Evolutionary conservation across 2,329 filamentous ascomycete genomes (phyloP).

Genomic region (Canariomyces notabilis): DNA sequence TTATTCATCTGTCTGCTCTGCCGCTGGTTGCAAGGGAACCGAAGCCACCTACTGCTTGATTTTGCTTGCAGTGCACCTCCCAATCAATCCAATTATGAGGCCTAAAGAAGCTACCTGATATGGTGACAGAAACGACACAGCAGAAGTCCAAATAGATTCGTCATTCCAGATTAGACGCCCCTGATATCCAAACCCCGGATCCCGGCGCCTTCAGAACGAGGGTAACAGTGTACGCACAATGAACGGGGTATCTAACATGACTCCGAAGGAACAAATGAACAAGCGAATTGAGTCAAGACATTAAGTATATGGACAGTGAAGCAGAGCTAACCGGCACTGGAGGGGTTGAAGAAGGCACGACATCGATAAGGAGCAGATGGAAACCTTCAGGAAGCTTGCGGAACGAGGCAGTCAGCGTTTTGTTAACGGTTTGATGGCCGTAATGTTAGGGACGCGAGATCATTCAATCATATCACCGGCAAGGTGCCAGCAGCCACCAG

Average conservation of each 20-base stretch:
- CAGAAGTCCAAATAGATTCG: background rate
- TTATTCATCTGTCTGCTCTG: conserved; percentile 2
- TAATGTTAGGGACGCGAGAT: no score
- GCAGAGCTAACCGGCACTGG: background rate
- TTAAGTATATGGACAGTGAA: no score
- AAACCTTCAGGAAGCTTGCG: no score
- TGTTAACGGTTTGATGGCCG: no score
- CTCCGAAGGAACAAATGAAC: background rate
- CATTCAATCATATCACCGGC: no score
- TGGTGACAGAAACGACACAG: background rate
- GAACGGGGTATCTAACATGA: conserved; percentile 14
- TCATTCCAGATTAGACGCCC: background rate
- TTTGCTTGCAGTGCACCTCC: background rate
- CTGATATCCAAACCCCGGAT: background rate
- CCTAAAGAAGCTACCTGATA: background rate
- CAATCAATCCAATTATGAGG: background rate
- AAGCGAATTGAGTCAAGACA: no score
- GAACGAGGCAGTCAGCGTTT: no score
- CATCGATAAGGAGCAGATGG: no score
- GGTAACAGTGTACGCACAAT: background rate
- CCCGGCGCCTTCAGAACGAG: background rate
- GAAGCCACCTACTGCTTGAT: no score
- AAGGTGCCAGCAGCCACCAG: no score
- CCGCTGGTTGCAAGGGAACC: no score
- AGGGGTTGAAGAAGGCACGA: no score